Percentiles rank a stretch among this genome's conserved stretches.
Conservation (phyloP, 1,284 basidiomycete species). For the Cystobasidium slooffiae region DNA sequence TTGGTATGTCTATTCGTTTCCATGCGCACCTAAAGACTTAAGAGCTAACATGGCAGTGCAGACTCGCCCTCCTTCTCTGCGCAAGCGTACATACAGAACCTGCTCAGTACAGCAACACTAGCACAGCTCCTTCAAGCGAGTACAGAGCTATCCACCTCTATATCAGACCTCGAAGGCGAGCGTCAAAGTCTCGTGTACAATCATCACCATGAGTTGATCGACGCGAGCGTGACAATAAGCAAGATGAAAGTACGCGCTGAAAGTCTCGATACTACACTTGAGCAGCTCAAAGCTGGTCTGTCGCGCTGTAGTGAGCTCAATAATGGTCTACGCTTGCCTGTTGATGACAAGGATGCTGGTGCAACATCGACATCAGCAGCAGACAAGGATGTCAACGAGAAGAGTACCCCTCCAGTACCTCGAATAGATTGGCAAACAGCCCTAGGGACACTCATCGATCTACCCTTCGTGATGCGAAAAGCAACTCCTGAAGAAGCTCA, state of each 20-base stretch:
- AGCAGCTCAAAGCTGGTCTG: conserved; percentile 75
- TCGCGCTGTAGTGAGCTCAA: conserved; percentile 53
- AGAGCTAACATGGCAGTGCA: neutral
- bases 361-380: neutral
- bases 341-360: neutral
- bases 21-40: neutral
- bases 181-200: conserved; percentile 90
- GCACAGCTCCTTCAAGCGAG: conserved; percentile 72
- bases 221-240: conserved; percentile 81
- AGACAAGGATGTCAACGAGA: neutral
- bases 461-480: conserved; percentile 27
- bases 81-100: conserved; percentile 44
- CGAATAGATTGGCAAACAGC: conserved; percentile 32
- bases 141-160: conserved; percentile 77
- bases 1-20: conserved; percentile 15
- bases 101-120: conserved; percentile 76
- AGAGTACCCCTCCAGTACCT: neutral
- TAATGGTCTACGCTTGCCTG: conserved; percentile 16
- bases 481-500: conserved; percentile 38
- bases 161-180: conserved; percentile 82
- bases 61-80: conserved; percentile 43
- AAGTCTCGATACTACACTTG: conserved; percentile 77
- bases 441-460: conserved; percentile 34
- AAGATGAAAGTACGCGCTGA: conserved; percentile 85
- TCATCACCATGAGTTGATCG: conserved; percentile 88